Evolutionary conservation across 768 basidiomycete species (phyloP), one percentile per base, ranked within the genome.

Genomic region (Lactifluus echinatus): DNA sequence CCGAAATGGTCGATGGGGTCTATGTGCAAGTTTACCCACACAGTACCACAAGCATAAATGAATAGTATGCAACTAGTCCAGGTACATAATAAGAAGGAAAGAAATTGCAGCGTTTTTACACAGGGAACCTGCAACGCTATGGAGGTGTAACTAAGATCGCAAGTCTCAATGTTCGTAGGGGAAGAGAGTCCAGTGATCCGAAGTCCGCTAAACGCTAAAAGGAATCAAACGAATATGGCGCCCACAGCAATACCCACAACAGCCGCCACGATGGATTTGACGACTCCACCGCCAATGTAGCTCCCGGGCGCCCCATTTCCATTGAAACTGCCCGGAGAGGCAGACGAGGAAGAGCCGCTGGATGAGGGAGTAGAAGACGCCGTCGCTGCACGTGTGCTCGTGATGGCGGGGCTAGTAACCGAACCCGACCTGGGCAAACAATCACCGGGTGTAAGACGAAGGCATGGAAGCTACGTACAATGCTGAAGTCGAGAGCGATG

Each of bases 241-340:
- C 58, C 58, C 10, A 48, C 58, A 55, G 50, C 21, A 21, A 59
- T 47, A 21, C 58, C 58, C n/a, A 59, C 10, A 14, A 55, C 53
- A 2, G 48, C 58, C 26, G 34, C 53, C 8, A 29, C 48, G 1
- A 59, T 33, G 28, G 53, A 44, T 29, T 48, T 48, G n/a, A 40
- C 23, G 24, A 36, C 19, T 24, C 48, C 28, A 37, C 34, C 12
- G 24, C 23, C 29, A n/a, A 55, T 21, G 43, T 33, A 15, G 15
- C 21, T 37, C 11, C 57, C 57, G 15, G 12, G 4, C 8, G 53
- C 53, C 2, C 58, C 57, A 19, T 45, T 59, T 33, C 57, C 58
- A 14, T 59, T 59, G 48, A 59, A 59, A 37, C 15, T 39, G 40
- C 42, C 50, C 14, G 48, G 23, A 26, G 58, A 50, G 39, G 43